Evolutionary conservation across 2,329 filamentous ascomycete genomes (phyloP), one percentile per base, ranked within the genome.

Genomic region (Pseudodiploospora longispora): DNA sequence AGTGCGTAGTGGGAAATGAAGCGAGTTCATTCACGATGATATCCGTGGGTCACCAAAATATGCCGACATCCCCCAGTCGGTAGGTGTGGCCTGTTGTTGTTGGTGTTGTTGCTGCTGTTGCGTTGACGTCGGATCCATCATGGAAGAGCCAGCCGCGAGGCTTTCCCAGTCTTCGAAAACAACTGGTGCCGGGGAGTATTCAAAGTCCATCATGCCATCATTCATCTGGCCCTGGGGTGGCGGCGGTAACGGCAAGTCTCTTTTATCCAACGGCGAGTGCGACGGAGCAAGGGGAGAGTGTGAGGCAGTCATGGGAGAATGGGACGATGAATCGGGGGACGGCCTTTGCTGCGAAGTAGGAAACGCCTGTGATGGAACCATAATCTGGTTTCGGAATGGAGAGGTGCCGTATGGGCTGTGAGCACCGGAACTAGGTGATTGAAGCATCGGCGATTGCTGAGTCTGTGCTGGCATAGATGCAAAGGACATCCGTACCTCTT

Each of bases 151-250:
- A 27, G 59, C 52, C 19, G 19, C 19, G 30, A 69, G 59, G 44
- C 57, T 63, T 43, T 66, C 66, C 67, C 67, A 70, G 47, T 68
- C 65, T 2, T 68, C 63, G 37, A 69, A 68, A 7, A 63, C 57
- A 30, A 65, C 58, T 6, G 60, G 57, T 3, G 59, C 57, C 3
- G 66, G 58, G 30, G 67, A 64, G 48, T 65, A 70, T 42, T 70
- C 66, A 52, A 69, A 70, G 37, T 69, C 67, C 65, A 71, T 69
- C 52, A 65, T 59, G 7, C 55, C 52, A 29, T 64, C 61, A 19
- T 48, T 50, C 8, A 48, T 40, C 12, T 58, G 57, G 38, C 51
- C 32, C 8, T 50, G 51, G 6, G 54, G 40, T 6, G 59, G 54
- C 9, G 58, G 58, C 19, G 63, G 58, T 19, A 19, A 3, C 3